A percentile compares a stretch with the other conserved stretches of the same genome.
Evolutionary conservation across 768 basidiomycete species (phyloP).

Genomic region (Myochromella boudieri): DNA sequence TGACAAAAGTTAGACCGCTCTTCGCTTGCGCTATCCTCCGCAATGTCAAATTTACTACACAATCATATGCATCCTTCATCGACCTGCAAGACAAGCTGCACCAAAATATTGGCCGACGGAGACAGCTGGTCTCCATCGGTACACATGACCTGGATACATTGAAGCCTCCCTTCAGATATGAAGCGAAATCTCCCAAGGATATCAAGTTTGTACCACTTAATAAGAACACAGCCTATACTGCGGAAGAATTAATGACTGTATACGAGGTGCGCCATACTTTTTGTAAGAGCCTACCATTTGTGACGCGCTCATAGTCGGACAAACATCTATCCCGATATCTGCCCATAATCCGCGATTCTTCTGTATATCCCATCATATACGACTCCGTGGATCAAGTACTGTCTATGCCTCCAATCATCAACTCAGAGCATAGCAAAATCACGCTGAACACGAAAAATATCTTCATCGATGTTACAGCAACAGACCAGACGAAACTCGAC

Average conservation of each 20-base stretch:
- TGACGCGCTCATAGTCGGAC: slow-evolving; percentile 62
- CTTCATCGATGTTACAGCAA: slow-evolving; percentile 96
- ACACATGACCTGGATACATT: slow-evolving; percentile 96
- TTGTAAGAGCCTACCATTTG: not conserved
- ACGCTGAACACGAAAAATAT: slow-evolving; percentile 90
- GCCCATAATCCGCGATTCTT: slow-evolving; percentile 90
- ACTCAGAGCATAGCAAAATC: slow-evolving; percentile 97
- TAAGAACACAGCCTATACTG: slow-evolving; percentile 77
- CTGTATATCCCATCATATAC: slow-evolving; percentile 98
- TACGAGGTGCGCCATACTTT: slow-evolving; percentile 70
- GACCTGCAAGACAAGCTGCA: slow-evolving; percentile 99
- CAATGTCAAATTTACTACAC: slow-evolving; percentile 83
- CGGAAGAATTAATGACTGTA: slow-evolving; percentile 87
- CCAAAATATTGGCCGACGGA: slow-evolving; percentile 87
- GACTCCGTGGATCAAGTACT: slow-evolving; percentile 84
- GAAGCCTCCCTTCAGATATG: slow-evolving; percentile 83
- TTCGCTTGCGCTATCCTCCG: slow-evolving; percentile 92
- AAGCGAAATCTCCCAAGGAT: slow-evolving; percentile 75
- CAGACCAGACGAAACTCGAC: slow-evolving; percentile 93
- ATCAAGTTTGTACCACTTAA: slow-evolving; percentile 92
- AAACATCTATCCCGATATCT: slow-evolving; percentile 89
- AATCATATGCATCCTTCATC: slow-evolving; percentile 94
- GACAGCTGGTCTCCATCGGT: slow-evolving; percentile 93
- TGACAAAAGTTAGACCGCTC: slow-evolving; percentile 79
- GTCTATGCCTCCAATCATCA: slow-evolving; percentile 98